Base-by-base conservation (phyloP, 257 asterid genomes). In the Dorcoceras hygrometricum region DNA sequence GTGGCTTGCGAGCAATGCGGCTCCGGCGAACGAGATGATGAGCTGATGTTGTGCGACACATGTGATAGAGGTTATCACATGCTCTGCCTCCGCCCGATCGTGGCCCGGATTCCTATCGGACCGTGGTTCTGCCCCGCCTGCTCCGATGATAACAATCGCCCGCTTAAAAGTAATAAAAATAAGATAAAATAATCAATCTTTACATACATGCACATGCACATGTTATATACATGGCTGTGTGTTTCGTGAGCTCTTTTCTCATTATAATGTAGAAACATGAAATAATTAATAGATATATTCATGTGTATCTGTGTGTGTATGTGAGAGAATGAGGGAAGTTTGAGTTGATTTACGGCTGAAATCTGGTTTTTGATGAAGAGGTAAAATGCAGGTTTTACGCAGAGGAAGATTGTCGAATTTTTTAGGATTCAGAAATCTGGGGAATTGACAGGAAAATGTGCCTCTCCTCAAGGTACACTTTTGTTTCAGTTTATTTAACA, bases 81-180 rank as follows among this genome's bases (percentile, higher is more conserved):
- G 95, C 70, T 79, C 20, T 90, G 97, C 63, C 72, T 80, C 53
- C 83, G 96, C 73, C 97, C 97, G 0, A 79, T 90, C 24, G 80
- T 82, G 27, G 86, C 87, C 68, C 90, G 96, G 53, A 73, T 90
- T 16, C 97, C 97, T 5, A 73, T 78, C 66, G 95, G 95, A 2
- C 78, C 79, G 3, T 90, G 97, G 97, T 81, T 74, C 72, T 90
- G 97, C 81, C 79, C 85, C 20, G 67, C 67, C 64, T 90, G 97
- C 84, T 72, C 83, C 53, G 74, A n/a, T 39, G 78, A 76, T 80
- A 76, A 73, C 43, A 70, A 61, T 36, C 84, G 75, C 69, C 79
- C 84, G 55, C 57, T 83, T 20, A 82, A 77, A 90, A 74, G 97
- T 90, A 85, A 50, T 57, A 4, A 18, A 22, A 39, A 46, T n/a